Evolutionary conservation across 202 grass and related monocot species (phyloP), one percentile per base, ranked within the genome.

Genomic region (Digitaria exilis): DNA sequence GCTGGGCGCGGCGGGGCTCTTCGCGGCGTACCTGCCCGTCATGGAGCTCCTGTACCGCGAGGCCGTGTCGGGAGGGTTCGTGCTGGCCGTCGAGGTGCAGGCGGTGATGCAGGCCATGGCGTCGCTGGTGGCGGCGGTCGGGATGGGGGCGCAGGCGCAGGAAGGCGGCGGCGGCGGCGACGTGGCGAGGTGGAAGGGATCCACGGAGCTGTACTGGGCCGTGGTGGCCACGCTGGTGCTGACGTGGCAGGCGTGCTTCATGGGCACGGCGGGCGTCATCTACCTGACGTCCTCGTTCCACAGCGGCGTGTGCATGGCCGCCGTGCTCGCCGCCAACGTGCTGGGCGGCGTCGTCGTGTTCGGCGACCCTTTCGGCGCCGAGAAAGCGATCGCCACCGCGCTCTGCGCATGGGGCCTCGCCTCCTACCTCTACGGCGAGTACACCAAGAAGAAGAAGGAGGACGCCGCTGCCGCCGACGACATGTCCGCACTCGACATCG

Each of bases 201-300:
- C 84, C 7, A 0, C 84, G 21, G 70, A 69, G 0, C 11, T 59
- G 11, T 97, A 97, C 88, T 97, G 94, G 92, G 37, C 19, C 4
- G 86, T 90, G 55, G 70, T 94, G 35, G 18, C 14, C 3, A 63
- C 87, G 17, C 82, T 81, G 25, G 92, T 92, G 13, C 52, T 94
- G 35, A 92, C 91, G 63, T 97, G 94, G 94, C 94, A 97, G 92
- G 74, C 93, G 29, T 97, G 94, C 56, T 97, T 97, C 86, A 94
- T 94, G 89, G 92, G 94, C 71, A 97, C 94, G 19, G 94, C 94
- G 4, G 94, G 94, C 22, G 76, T 97, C 49, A 86, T 98, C 43
- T 97, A 89, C 80, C 82, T 97, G 14, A 89, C 81, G 19, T 97
- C 94, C 68, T 94, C 94, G 29, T 30, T 97, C 19, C 90, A 94